Conservation (phyloP, 1,139 yeast species). For the Magnusiomyces tetraspermus region DNA sequence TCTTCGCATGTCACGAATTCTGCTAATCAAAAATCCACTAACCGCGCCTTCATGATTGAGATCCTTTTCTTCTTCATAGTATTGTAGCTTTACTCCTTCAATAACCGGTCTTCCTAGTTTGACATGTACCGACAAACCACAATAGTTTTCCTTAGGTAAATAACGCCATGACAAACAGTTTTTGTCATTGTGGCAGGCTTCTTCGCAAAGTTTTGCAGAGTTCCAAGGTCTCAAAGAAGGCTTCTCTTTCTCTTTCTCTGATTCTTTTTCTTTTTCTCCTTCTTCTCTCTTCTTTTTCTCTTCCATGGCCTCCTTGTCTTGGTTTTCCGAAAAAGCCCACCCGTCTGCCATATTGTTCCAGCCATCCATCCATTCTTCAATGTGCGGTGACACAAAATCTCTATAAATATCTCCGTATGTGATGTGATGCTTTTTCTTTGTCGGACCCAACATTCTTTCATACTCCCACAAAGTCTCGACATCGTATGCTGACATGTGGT, state of each 20-base stretch:
- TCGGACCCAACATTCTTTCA: constrained; percentile 18
- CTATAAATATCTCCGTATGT: constrained; percentile 20
- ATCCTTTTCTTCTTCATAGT: constrained; percentile 7
- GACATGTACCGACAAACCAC: constrained; percentile 16
- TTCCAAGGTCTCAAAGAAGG: constrained; percentile 18
- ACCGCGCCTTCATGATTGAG: constrained; percentile 10
- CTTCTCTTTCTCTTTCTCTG: background rate
- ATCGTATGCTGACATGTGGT: constrained; percentile 20
- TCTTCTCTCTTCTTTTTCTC: constrained; percentile 4
- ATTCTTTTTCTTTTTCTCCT: background rate
- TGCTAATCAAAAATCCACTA: constrained; percentile 28
- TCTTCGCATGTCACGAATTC: constrained; percentile 25
- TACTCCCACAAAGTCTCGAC: constrained; percentile 23
- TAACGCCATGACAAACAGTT: constrained; percentile 26
- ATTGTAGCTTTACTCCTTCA: constrained; percentile 6
- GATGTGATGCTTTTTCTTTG: constrained; percentile 13
- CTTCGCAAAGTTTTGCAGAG: constrained; percentile 21
- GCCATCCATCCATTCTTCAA: constrained; percentile 16
- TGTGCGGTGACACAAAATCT: constrained; percentile 21
- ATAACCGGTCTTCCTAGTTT: constrained; percentile 10
- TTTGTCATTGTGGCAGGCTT: constrained; percentile 19
- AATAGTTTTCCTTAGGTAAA: constrained; percentile 15
- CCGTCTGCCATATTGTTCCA: constrained; percentile 20
- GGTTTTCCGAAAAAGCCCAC: constrained; percentile 9
- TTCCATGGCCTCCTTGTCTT: constrained; percentile 11